Evolutionary conservation across 495 filamentous ascomycete species (phyloP).

Genomic region (Echria macrotheca): DNA sequence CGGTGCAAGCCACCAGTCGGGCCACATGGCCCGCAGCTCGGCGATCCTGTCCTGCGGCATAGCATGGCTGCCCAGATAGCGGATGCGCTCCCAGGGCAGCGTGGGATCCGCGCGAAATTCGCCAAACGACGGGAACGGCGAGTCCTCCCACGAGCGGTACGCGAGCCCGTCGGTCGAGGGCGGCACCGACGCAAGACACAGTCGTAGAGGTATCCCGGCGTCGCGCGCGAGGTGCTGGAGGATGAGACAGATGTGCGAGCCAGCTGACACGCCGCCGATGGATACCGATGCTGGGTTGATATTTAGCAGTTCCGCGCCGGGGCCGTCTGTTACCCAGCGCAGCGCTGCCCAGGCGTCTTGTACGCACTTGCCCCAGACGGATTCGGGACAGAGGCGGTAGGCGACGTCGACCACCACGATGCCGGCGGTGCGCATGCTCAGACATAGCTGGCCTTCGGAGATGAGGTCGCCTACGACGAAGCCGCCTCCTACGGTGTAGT

Average conservation of each 20-base stretch:
- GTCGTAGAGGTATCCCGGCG: conserved; percentile 35
- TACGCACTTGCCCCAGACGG: conserved; percentile 41
- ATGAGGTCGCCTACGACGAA: conserved; percentile 45
- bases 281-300: conserved; percentile 41
- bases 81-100: conserved; percentile 44
- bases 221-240: conserved; percentile 48
- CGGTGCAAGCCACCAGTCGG: conserved; percentile 35
- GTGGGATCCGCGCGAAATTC: conserved; percentile 40
- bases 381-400: conserved; percentile 47
- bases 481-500: conserved; percentile 24
- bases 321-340: too few relatives aligned
- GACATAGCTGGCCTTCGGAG: conserved; percentile 39
- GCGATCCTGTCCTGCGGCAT: conserved; percentile 19
- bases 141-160: conserved; percentile 37
- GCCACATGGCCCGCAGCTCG: conserved; percentile 22
- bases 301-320: too few relatives aligned
- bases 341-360: conserved; percentile 44
- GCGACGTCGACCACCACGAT: conserved; percentile 45
- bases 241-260: conserved; percentile 41
- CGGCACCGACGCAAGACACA: conserved; percentile 40
- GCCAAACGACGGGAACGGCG: conserved; percentile 42
- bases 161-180: conserved; percentile 33
- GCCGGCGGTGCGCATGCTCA: conserved; percentile 40
- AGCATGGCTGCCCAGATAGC: conserved; percentile 39
- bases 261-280: conserved; percentile 47